Conservation (phyloP, 202 grass and related monocot species). For the Carex sylvatica region DNA sequence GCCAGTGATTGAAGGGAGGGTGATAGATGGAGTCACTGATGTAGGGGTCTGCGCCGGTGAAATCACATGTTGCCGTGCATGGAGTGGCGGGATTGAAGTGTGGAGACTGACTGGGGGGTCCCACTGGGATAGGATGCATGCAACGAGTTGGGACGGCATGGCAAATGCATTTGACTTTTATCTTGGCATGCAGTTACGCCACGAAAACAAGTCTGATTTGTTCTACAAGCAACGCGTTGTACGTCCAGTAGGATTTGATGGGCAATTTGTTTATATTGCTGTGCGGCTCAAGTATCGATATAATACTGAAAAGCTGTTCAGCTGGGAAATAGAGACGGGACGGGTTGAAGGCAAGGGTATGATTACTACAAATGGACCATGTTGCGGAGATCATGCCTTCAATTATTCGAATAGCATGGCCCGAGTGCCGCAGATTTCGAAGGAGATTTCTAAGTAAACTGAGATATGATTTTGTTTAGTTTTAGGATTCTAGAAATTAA, state of each 20-base stretch:
- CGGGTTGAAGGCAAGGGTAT: not conserved
- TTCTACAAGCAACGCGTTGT: not conserved
- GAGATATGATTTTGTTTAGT: no score
- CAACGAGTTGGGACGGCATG: not conserved
- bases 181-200: not conserved
- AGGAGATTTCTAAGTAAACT: no score
- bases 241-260: not conserved
- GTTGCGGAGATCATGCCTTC: not conserved
- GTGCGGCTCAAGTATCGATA: not conserved
- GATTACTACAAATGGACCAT: not conserved
- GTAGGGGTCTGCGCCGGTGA: not conserved
- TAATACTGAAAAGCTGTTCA: not conserved
- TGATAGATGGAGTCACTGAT: no score
- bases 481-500: no score
- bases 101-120: not conserved
- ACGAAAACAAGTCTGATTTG: not conserved
- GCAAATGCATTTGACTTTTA: not conserved
- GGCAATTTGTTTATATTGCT: not conserved
- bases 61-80: not conserved
- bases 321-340: not conserved
- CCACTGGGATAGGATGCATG: not conserved
- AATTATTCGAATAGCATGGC: no score
- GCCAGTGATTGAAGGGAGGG: no score
- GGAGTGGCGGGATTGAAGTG: not conserved
- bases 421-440: no score